Evolutionary conservation across 2,329 filamentous ascomycete species (phyloP), one percentile per base, ranked within the genome.

Genomic region (Monilinia polystroma): DNA sequence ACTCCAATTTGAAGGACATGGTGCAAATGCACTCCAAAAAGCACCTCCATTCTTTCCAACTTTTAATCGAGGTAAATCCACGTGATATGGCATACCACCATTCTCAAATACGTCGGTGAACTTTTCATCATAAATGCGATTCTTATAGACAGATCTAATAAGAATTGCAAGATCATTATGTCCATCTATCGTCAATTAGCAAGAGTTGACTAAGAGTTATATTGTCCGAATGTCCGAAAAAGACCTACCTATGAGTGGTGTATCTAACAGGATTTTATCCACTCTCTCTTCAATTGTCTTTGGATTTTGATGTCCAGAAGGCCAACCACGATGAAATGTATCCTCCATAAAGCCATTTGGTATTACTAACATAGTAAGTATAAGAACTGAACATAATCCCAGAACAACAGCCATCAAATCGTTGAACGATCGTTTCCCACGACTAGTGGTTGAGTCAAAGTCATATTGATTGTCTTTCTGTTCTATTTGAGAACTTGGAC

Each of bases 11-110:
- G 78, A 77, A 0, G 93, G 93, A 75, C 93, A 97, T 0, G 86
- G 85, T 52, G 90, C 87, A 73, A 84, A 98, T 12, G 95, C 92
- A 75, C 90, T 93, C 94, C 93, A 97, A 77, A 97, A 97, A n/a
- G 91, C 88, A 66, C 93, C 94, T 51, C 93, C 93, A 69, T 89
- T 87, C 71, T 84, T 82, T 1, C 93, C 93, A 60, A 85, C 78
- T 47, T 85, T 82, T 58, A 97, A 82, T 6, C 93, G 87, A 1
- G 90, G 88, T 11, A 97, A 80, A 76, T 98, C 94, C 63, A 95
- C 89, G 71, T 98, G 91, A 4, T 82, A 82, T 0, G 77, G 75
- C 63, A 96, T 79, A 0, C 85, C 85, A 43, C 91, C 92, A 29
- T 90, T 80, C 70, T 89, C 84, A 74, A 97, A 97, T 7, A 85